Evolutionary conservation across 2,329 filamentous ascomycete genomes (phyloP).

Genomic region (Aspergillus novoparasiticus): DNA sequence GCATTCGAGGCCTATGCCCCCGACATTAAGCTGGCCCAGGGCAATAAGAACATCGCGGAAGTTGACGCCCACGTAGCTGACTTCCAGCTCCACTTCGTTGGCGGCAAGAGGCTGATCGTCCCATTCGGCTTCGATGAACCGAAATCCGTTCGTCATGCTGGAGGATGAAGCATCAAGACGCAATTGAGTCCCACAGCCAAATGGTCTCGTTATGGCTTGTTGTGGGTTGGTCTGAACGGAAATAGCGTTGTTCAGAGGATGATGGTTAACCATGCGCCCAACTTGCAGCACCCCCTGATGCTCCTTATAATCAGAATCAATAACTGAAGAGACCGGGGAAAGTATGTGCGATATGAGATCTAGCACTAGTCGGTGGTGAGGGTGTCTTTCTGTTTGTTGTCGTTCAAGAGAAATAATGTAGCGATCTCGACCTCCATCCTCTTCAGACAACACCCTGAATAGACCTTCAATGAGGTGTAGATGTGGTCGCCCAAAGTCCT

Average conservation of each 20-base stretch:
- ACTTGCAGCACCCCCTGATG: not conserved
- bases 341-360: not conserved
- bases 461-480: not conserved
- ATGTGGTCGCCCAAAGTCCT: not conserved
- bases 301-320: not conserved
- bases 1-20: not conserved
- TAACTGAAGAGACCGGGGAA: not conserved
- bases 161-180: not conserved
- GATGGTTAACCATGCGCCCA: not conserved
- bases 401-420: not conserved
- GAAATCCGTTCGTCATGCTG: not conserved
- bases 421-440: not conserved
- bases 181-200: not conserved
- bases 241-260: not conserved
- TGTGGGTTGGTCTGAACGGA: not conserved
- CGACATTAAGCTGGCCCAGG: not conserved
- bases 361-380: not conserved
- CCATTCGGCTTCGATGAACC: not conserved
- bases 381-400: not conserved
- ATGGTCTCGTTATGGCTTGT: not conserved
- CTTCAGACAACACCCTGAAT: not conserved
- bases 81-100: slow-evolving; percentile 2
- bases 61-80: slow-evolving; percentile 8
- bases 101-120: not conserved
- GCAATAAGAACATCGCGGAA: slow-evolving; percentile 10